Base-by-base conservation (phyloP, 371 early-diverging fungal species). In the Basidiobolus heterosporus region DNA sequence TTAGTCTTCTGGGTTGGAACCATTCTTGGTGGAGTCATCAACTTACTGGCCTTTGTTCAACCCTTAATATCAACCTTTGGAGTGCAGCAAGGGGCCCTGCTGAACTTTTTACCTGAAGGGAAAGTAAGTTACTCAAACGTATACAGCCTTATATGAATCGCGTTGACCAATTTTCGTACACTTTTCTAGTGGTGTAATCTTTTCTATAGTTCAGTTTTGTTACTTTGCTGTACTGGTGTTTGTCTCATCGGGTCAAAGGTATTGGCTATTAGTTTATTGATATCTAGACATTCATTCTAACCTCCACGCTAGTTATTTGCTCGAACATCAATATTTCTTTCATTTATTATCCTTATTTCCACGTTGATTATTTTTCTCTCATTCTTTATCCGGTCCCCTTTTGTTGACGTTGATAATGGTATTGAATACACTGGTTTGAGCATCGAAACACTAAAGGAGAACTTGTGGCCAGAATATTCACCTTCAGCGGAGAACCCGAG, bases 1-100 rank as follows among this genome's bases (percentile, higher is more conserved):
- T 56, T 75, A 16, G 62, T 81, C 42, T 78, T 75, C 45, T 81
- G 69, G 46, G 40, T 71, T n/a, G 78, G 80, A 30, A 69, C 64
- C 2, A 54, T 74, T 21, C 51, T 80, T 18, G 64, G 67, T 4
- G 71, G 67, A 2, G 75, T 65, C 11, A 65, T 83, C 62, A 74
- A 69, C 41, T 71, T 67, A 1, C 62, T 77, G 11, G 79, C 72
- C 13, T 72, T 74, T 52, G 69, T 69, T 13, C 78, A 78, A 46
- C 76, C 74, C 2, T 45, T 77, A 41, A 40, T 77, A 23, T 60
- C 60, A 50, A 72, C 67, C 52, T 70, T 76, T 58, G 74, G 70
- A 19, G 53, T 52, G 41, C 36, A 40, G 6, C 56, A 52, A 36
- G 79, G 76, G 24, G 60, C 61, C 30, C 46, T 70, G 6, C 52